Conservation (phyloP, 257 asterid species). For the Eucommia ulmoides region DNA sequence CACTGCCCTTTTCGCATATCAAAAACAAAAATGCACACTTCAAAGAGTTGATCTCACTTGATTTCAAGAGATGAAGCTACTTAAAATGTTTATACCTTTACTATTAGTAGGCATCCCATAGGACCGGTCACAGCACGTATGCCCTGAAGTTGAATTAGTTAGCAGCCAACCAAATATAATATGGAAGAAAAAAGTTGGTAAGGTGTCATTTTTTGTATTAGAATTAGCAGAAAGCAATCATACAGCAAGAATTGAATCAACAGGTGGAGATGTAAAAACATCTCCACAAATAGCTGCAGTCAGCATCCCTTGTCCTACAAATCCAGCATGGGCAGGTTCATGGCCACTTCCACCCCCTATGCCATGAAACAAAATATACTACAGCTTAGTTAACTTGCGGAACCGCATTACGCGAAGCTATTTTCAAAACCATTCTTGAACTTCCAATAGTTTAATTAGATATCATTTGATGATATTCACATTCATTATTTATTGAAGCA, state of each 20-base stretch:
- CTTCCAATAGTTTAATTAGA: too few relatives aligned
- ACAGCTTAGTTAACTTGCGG: neutral
- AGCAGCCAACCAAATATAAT: too few relatives aligned
- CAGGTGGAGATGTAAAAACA: slow-evolving; percentile 91
- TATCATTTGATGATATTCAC: too few relatives aligned
- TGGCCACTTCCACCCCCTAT: slow-evolving; percentile 99
- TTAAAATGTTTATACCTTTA: too few relatives aligned
- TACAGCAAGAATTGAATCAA: slow-evolving; percentile 90
- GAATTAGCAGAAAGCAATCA: slow-evolving; percentile 19
- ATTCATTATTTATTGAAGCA: too few relatives aligned
- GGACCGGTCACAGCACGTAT: slow-evolving; percentile 95
- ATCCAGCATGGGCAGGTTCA: slow-evolving; percentile 98
- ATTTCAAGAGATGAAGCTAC: too few relatives aligned
- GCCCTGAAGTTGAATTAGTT: slow-evolving; percentile 43
- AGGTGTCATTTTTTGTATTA: slow-evolving; percentile 3
- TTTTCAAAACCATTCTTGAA: too few relatives aligned
- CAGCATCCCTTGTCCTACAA: slow-evolving; percentile 99
- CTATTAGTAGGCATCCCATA: slow-evolving; percentile 87
- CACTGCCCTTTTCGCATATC: too few relatives aligned
- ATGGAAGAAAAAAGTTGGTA: too few relatives aligned
- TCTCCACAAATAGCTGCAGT: slow-evolving; percentile 99
- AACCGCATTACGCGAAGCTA: too few relatives aligned
- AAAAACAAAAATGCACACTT: too few relatives aligned
- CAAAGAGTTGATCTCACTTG: too few relatives aligned
- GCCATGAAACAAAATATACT: slow-evolving; percentile 2